Conservation (phyloP, 352 stramenopile genomes). For the Poterioochromonas sp. region DNA sequence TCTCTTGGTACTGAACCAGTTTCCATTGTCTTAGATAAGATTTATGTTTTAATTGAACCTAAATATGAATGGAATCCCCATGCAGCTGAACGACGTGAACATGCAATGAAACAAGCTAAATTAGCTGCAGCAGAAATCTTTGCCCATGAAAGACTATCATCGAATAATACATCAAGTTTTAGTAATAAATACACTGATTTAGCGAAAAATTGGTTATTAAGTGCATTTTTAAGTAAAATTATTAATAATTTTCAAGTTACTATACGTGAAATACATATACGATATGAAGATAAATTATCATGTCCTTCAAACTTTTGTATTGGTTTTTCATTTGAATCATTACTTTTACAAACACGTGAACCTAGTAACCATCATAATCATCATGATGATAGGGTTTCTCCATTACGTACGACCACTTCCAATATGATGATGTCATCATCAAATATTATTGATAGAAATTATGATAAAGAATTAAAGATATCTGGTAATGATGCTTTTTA, state of each 20-base stretch:
- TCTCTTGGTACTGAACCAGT: conserved; percentile 19
- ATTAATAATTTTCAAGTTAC: conserved; percentile 20
- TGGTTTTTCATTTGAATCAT: conserved; percentile 29
- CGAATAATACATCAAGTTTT: neutral
- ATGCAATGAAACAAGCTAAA: conserved; percentile 32
- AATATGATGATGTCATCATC: neutral
- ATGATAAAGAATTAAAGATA: neutral
- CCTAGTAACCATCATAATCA: neutral
- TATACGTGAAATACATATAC: conserved; percentile 23
- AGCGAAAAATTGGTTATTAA: conserved; percentile 25
- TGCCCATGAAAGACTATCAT: neutral
- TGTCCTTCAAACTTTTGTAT: conserved; percentile 25
- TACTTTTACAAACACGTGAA: conserved; percentile 23
- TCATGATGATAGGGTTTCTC: neutral
- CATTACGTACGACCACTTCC: neutral
- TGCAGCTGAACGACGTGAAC: neutral
- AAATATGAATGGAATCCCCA: conserved; percentile 32
- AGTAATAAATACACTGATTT: neutral
- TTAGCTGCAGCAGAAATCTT: conserved; percentile 32
- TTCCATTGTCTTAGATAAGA: conserved; percentile 8
- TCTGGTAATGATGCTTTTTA: neutral
- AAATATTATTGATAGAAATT: too few species aligned
- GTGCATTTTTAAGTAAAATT: conserved; percentile 29
- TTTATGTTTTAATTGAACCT: conserved; percentile 16
- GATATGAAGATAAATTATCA: conserved; percentile 32